Conservation (phyloP, 495 filamentous ascomycete species). For the Penicillium bovifimosum region DNA sequence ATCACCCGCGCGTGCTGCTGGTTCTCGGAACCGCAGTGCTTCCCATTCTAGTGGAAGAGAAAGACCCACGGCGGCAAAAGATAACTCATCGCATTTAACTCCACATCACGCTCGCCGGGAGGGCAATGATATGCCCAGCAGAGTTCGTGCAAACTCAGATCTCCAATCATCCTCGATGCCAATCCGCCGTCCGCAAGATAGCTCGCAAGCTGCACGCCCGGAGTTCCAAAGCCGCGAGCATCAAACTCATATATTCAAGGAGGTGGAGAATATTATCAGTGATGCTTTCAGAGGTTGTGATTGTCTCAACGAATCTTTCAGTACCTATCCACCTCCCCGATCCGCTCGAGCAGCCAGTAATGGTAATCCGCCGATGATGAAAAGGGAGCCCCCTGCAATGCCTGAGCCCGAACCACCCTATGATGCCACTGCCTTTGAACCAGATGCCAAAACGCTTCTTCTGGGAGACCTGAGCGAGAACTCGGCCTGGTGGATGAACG, state of each 20-base stretch:
- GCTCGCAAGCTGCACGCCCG: conserved; percentile 11
- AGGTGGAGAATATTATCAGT: conserved; percentile 71
- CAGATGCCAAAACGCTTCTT: conserved; percentile 74
- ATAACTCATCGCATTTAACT: conserved; percentile 10
- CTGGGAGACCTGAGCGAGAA: conserved; percentile 80
- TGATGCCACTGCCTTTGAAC: conserved; percentile 40
- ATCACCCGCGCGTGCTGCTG: conserved; percentile 16
- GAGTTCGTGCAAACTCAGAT: conserved; percentile 31
- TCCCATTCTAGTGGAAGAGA: conserved; percentile 26
- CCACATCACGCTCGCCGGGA: conserved; percentile 14
- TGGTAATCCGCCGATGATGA: conserved; percentile 26
- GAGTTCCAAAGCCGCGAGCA: conserved; percentile 20
- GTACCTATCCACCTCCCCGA: conserved; percentile 23
- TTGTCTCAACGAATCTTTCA: conserved; percentile 70
- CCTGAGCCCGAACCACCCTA: conserved; percentile 12
- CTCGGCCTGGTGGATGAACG: conserved; percentile 76
- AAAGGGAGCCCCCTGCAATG: conserved; percentile 17
- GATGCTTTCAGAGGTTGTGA: conserved; percentile 61
- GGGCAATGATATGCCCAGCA: conserved; percentile 17
- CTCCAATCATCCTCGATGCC: conserved; percentile 17
- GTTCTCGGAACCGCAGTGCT: conserved; percentile 27
- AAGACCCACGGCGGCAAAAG: conserved; percentile 11
- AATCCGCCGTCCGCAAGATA: conserved; percentile 15
- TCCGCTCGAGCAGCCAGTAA: conserved; percentile 23
- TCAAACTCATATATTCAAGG: conserved; percentile 52